Evolutionary conservation across 148 eudicot species (phyloP).

Genomic region (Cornus controversa): DNA sequence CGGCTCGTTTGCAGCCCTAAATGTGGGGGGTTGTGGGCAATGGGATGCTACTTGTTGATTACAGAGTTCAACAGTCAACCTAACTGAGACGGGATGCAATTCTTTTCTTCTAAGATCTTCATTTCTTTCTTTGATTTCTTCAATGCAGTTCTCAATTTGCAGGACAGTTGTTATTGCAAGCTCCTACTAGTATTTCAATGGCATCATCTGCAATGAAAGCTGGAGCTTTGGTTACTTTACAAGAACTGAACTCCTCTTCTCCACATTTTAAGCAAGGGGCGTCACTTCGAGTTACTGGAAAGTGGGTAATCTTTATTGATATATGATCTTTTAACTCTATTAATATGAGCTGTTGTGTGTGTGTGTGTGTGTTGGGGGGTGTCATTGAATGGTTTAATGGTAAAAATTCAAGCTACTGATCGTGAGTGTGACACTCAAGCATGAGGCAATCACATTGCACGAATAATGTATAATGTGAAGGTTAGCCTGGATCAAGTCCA

Average conservation of each 20-base stretch:
- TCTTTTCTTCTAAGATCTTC: background rate
- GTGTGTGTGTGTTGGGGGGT: too few species aligned
- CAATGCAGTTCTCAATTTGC: background rate
- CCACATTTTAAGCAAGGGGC: slow-evolving; percentile 68
- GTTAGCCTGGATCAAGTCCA: too few species aligned
- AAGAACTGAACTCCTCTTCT: slow-evolving; percentile 66
- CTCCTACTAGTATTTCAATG: slow-evolving; percentile 27
- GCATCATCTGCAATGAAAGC: slow-evolving; percentile 50
- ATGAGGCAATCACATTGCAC: too few species aligned
- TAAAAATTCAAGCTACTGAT: too few species aligned
- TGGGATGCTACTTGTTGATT: background rate
- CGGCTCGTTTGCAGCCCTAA: too few species aligned
- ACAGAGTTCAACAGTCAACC: background rate
- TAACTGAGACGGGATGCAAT: background rate
- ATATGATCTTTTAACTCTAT: background rate
- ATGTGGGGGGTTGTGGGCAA: too few species aligned
- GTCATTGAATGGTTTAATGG: background rate
- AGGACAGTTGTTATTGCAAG: background rate
- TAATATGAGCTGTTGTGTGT: background rate
- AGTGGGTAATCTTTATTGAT: slow-evolving; percentile 43
- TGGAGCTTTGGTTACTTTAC: slow-evolving; percentile 63
- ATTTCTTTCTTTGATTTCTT: background rate
- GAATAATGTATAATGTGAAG: too few species aligned
- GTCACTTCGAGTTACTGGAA: slow-evolving; percentile 89
- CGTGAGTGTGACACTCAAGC: too few species aligned